Percentiles rank a stretch among this genome's conserved stretches.
Evolutionary conservation across 1,284 basidiomycete species (phyloP).

Genomic region (Erythrobasidium hasegawianum): DNA sequence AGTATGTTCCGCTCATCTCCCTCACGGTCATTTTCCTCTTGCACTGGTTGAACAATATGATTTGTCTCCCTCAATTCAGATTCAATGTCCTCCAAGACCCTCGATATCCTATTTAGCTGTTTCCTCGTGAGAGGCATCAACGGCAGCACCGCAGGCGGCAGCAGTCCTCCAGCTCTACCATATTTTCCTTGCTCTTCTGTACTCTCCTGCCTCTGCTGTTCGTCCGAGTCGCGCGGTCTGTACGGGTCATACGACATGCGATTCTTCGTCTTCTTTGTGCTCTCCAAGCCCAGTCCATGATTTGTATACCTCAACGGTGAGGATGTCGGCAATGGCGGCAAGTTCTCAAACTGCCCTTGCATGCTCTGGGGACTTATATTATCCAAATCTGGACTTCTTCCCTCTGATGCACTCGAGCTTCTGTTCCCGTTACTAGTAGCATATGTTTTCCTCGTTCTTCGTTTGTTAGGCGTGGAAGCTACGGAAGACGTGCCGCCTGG

Average conservation of each 20-base stretch:
- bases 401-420: not conserved
- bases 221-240: conserved; percentile 17
- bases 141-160: not conserved
- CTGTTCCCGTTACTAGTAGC: not conserved
- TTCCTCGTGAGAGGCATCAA: conserved; percentile 14
- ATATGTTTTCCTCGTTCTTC: not conserved
- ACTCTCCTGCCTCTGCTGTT: not conserved
- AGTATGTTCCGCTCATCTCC: conserved; percentile 1
- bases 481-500: not conserved
- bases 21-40: not conserved
- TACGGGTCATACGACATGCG: conserved; percentile 21
- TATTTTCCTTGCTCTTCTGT: not conserved
- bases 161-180: not conserved
- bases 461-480: not conserved
- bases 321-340: not conserved
- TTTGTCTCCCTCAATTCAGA: conserved; percentile 16
- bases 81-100: conserved; percentile 25
- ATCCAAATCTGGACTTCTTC: not conserved
- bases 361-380: not conserved
- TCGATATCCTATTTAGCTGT: conserved; percentile 27
- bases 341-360: not conserved
- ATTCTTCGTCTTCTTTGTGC: conserved; percentile 24
- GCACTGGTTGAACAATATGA: not conserved
- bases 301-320: not conserved
- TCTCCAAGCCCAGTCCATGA: too few relatives aligned